A percentile compares a stretch with the other conserved stretches of the same genome.
These are phyloP conservation scores for Paracorniculantispora psalliotae DNA, from an alignment of 2,329 filamentous ascomycete species.

Conservation along the genomic window DNA sequence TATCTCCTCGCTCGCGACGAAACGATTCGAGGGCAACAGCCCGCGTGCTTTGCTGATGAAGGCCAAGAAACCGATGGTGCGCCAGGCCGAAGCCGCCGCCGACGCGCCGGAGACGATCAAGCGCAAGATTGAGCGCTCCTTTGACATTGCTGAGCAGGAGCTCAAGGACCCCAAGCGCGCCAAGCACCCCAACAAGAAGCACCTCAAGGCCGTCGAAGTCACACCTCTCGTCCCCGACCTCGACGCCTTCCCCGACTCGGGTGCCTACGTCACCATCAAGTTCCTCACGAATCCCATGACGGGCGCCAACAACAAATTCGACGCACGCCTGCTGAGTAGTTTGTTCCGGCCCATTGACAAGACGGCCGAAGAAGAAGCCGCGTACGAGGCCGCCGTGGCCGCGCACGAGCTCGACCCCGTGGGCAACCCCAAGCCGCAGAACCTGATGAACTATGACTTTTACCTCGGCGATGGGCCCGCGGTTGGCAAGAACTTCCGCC, in stretches of 20 bases:
- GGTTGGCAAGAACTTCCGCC: slow-evolving; percentile 51
- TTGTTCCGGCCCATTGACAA: slow-evolving; percentile 57
- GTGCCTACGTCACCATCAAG: slow-evolving; percentile 65
- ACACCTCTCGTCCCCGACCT: slow-evolving; percentile 61
- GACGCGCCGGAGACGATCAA: slow-evolving; percentile 62
- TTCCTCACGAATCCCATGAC: slow-evolving; percentile 61
- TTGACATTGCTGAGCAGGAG: slow-evolving; percentile 48
- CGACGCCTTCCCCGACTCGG: slow-evolving; percentile 64
- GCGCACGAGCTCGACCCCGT: slow-evolving; percentile 53
- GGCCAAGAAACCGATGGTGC: slow-evolving; percentile 31
- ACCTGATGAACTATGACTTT: slow-evolving; percentile 61
- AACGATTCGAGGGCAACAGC: slow-evolving; percentile 44
- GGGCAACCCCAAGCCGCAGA: slow-evolving; percentile 50
- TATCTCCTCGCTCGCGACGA: slow-evolving; percentile 61
- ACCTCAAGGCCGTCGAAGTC: slow-evolving; percentile 54
- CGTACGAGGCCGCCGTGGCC: slow-evolving; percentile 45
- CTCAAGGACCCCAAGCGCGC: slow-evolving; percentile 50
- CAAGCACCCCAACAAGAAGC: slow-evolving; percentile 54
- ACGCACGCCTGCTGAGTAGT: slow-evolving; percentile 56
- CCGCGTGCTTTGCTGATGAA: slow-evolving; percentile 33
- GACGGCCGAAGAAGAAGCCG: slow-evolving; percentile 48
- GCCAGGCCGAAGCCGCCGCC: slow-evolving; percentile 54
- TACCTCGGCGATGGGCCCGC: slow-evolving; percentile 50
- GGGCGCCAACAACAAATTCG: slow-evolving; percentile 44
- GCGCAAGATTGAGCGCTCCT: slow-evolving; percentile 61